Evolutionary conservation across 441 rosid species (phyloP).

Genomic region (Populus trichocarpa): DNA sequence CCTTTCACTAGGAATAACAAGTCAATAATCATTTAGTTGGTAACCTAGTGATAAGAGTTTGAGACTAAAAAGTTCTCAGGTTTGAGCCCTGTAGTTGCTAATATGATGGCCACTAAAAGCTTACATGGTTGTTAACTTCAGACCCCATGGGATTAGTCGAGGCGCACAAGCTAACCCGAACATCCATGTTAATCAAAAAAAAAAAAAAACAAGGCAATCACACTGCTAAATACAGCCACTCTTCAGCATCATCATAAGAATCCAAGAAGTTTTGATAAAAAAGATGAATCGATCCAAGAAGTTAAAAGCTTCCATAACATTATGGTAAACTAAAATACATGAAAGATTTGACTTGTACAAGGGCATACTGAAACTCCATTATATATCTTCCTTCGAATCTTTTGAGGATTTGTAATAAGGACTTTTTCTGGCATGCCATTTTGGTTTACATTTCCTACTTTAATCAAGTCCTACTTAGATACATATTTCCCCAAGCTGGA

Average conservation of each 20-base stretch:
- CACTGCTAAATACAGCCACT: background rate
- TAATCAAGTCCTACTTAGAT: background rate
- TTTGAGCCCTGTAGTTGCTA: too few relatives aligned
- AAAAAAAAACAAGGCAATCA: too few relatives aligned
- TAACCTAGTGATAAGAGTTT: too few relatives aligned
- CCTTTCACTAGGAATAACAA: background rate
- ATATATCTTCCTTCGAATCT: too few relatives aligned
- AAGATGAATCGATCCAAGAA: background rate
- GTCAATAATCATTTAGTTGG: fast-evolving
- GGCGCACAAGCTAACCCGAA: too few relatives aligned
- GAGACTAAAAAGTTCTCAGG: fast-evolving
- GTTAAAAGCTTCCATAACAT: background rate
- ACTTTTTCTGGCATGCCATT: background rate
- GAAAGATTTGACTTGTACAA: too few relatives aligned
- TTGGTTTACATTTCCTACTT: background rate
- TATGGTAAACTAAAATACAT: too few relatives aligned
- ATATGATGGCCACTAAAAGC: fast-evolving
- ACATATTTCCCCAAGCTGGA: background rate
- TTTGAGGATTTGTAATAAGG: background rate
- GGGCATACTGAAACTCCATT: too few relatives aligned
- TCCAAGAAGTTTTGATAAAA: background rate
- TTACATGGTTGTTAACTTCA: too few relatives aligned
- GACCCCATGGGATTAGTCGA: fast-evolving
- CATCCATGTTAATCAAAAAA: too few relatives aligned
- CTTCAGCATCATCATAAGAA: background rate